Conservation (phyloP, 164 flowering plant species). For the Macadamia integrifolia region DNA sequence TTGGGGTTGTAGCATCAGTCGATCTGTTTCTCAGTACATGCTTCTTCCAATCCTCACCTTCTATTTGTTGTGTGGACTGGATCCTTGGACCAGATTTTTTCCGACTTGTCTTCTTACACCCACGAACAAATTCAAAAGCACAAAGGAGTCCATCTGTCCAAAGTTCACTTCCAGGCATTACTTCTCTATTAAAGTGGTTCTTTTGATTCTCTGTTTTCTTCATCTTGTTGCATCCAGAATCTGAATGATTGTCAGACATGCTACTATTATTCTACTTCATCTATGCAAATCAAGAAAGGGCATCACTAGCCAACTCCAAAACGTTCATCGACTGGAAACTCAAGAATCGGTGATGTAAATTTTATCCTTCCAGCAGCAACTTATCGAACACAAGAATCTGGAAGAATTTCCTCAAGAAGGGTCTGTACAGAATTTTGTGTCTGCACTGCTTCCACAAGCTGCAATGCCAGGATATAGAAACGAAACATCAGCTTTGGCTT, state of each 20-base stretch:
- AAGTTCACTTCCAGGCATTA: slow-evolving; percentile 46
- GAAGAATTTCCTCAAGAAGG: not conserved
- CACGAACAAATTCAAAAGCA: slow-evolving; percentile 73
- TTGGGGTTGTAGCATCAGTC: slow-evolving; percentile 18
- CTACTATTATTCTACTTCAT: slow-evolving; percentile 1
- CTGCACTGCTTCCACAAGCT: not conserved
- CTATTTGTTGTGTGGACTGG: slow-evolving; percentile 11
- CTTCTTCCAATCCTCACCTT: slow-evolving; percentile 18
- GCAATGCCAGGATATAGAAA: not conserved
- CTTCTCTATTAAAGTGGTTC: slow-evolving; percentile 33
- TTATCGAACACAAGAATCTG: not conserved
- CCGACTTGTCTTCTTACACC: slow-evolving; percentile 22
- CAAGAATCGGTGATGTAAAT: not conserved
- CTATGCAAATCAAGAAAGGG: not conserved
- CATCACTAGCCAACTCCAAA: not conserved
- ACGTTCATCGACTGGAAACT: not conserved
- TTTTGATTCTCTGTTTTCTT: slow-evolving; percentile 36
- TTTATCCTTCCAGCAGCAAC: not conserved
- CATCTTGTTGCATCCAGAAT: slow-evolving; percentile 14
- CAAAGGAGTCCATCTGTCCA: slow-evolving; percentile 96
- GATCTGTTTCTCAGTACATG: slow-evolving; percentile 11
- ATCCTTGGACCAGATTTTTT: slow-evolving; percentile 29
- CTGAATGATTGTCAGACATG: slow-evolving; percentile 7
- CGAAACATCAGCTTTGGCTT: not conserved
- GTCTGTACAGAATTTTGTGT: not conserved